Evolutionary conservation across 768 basidiomycete genomes (phyloP), one percentile per base, ranked within the genome.

Genomic region (Tulasnella sp.): DNA sequence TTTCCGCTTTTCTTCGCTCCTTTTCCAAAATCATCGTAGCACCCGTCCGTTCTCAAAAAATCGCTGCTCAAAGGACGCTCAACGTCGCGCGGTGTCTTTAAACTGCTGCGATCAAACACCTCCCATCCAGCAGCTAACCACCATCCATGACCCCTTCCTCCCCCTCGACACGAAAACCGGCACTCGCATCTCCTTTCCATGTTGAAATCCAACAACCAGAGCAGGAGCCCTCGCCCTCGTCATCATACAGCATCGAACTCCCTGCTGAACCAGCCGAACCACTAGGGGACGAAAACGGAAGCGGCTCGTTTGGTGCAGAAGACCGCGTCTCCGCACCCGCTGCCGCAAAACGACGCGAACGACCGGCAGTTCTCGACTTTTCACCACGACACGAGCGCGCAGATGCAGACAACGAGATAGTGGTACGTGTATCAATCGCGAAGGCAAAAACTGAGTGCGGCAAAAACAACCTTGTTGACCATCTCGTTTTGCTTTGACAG

Each of bases 291-390:
- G 58, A 64, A 12, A 64, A 64, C 58, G 58, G 58, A 64, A 64
- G 58, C 58, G 58, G 58, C 58, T 64, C 58, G 9, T 64, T 64
- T 64, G 25, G 58, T 64, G 29, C 58, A 64, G 58, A 64, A 64
- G 58, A 64, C 58, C 58, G 58, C 58, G 58, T 25, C 58, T 0
- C 58, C 58, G 58, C 58, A 29, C 29, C 58, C 58, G 22, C 25
- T 5, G 29, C 58, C 29, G 69, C 37, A 58, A 74, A 58, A 58
- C 73, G 73, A 36, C 73, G 73, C 45, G 73, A 74, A 58, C 49
- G 73, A 74, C 73, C 73, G 22, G 25, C 73, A 22, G 36, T 36
- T 25, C 52, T 74, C 49, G 73, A 74, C 38, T 7, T 74, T 36
- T 17, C 54, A 9, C 29, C 45, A 37, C 58, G 58, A 64, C 58